A percentile compares a stretch with the other conserved stretches of the same genome.
These are phyloP conservation scores for Suhomyces coccinellae DNA, from an alignment of 1,139 yeast genomes.

Conservation along the genomic window DNA sequence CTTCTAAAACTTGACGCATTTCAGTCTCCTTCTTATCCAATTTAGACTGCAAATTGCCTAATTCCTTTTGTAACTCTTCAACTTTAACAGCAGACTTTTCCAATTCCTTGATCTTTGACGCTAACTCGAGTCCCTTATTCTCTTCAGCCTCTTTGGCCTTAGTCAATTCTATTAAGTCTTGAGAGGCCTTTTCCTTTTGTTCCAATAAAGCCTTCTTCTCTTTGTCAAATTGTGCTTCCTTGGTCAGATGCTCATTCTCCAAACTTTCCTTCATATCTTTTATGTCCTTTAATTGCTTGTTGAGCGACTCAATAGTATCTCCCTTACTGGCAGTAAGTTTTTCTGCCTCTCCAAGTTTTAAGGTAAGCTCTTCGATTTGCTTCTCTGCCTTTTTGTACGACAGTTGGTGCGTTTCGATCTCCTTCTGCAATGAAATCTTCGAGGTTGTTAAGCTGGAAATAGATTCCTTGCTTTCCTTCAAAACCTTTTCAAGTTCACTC, in stretches of 20 bases:
- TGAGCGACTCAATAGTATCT: background rate
- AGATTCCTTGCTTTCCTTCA: background rate
- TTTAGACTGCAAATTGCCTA: constrained; percentile 4
- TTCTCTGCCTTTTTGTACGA: background rate
- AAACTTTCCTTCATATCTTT: background rate
- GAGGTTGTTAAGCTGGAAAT: background rate
- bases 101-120: background rate
- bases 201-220: constrained; percentile 2
- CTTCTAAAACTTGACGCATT: background rate
- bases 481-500: background rate
- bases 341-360: background rate
- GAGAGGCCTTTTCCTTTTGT: background rate
- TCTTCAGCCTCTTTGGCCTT: background rate
- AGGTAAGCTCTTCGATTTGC: background rate
- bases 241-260: background rate
- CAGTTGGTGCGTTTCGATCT: background rate
- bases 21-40: background rate
- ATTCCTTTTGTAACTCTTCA: background rate
- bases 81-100: background rate
- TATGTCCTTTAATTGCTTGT: background rate
- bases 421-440: background rate
- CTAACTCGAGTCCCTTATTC: background rate
- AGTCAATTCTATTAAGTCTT: background rate
- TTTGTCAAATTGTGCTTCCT: background rate
- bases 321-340: background rate